These are phyloP conservation scores for Yamadazyma dushanensis DNA, from an alignment of 1,139 yeast species.

Conservation along the genomic window DNA sequence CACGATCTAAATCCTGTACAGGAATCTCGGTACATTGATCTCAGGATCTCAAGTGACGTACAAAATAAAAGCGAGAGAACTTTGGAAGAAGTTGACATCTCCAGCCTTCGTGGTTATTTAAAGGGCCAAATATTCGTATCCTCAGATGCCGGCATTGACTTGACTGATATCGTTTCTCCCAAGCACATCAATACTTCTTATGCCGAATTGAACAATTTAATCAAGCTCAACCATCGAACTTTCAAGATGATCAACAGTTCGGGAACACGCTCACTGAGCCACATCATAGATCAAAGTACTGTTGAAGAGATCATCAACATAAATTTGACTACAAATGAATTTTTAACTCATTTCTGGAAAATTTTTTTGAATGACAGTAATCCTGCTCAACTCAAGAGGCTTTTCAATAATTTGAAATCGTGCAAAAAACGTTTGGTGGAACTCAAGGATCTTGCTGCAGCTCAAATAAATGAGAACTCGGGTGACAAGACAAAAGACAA, in stretches of 20 bases:
- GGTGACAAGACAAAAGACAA: slow-evolving; percentile 34
- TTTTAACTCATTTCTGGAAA: slow-evolving; percentile 47
- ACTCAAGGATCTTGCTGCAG: slow-evolving; percentile 19
- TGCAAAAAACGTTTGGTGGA: slow-evolving; percentile 28
- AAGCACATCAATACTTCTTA: slow-evolving; percentile 48
- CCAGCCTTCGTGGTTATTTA: slow-evolving; percentile 29
- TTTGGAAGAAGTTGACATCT: slow-evolving; percentile 19
- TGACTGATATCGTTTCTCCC: slow-evolving; percentile 40
- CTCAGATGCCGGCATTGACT: slow-evolving; percentile 28
- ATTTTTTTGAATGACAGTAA: slow-evolving; percentile 38
- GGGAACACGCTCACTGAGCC: slow-evolving; percentile 4
- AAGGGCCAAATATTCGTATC: slow-evolving; percentile 19
- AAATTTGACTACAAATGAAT: slow-evolving; percentile 43
- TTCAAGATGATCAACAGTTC: slow-evolving; percentile 18
- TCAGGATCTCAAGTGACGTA: slow-evolving; percentile 32
- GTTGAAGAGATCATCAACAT: slow-evolving; percentile 39
- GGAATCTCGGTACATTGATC: slow-evolving; percentile 63
- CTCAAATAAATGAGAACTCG: slow-evolving; percentile 5
- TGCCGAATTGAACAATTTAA: slow-evolving; percentile 48
- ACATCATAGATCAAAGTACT: slow-evolving; percentile 11
- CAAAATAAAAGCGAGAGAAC: slow-evolving; percentile 9
- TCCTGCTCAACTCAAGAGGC: slow-evolving; percentile 39
- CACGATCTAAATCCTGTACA: slow-evolving; percentile 34
- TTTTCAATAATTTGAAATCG: slow-evolving; percentile 35
- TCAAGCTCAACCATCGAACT: slow-evolving; percentile 53